Evolutionary conservation across 371 early-diverging fungal species (phyloP), one percentile per base, ranked within the genome.

Genomic region (Rhizomucor pusillus): DNA sequence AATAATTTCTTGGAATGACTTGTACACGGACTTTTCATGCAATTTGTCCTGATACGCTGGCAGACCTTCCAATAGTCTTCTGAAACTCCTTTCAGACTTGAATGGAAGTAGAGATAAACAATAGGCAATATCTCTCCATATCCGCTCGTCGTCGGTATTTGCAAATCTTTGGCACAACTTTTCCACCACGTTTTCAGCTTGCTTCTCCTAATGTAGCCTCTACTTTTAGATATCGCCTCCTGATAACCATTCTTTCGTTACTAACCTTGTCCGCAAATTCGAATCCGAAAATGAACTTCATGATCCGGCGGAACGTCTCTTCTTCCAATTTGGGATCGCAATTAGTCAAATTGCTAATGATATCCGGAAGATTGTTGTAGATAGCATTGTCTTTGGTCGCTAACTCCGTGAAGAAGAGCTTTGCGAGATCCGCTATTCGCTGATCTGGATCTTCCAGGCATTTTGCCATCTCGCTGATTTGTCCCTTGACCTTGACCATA

Each of bases 401-500:
- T 52, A 98, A 70, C 65, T 98, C 99, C 9, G 92, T 87, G 67
- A 98, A 98, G 82, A 98, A 98, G 45, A 95, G 78, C 35, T 90
- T 90, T 1, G 96, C 90, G 50, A 97, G 78, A 57, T 95, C 93
- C 10, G 89, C 84, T 44, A 98, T 94, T 3, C 94, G 82, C 35
- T 68, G 74, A 62, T 97, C 96, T 7, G 75, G 71, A 65, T 95
- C 95, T 50, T 92, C 93, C 7, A 98, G 75, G 55, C 97, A 96
- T 63, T 93, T 93, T 1, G 97, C 97, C 91, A 98, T 94, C 60
- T 97, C 95, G 57, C 92, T 90, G 39, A 98, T 81, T 60, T 97
- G 96, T 5, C 98, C 97, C 68, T 97, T 98, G 49, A 95, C 95
- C 62, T 98, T 98, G 67, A 98, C 89, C 95, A 97, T 95, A 34